A percentile compares a stretch with the other conserved stretches of the same genome.
phyloP scores from a whole-genome alignment of 495 filamentous ascomycete species.

The Daldinia caldariorum region DNA sequence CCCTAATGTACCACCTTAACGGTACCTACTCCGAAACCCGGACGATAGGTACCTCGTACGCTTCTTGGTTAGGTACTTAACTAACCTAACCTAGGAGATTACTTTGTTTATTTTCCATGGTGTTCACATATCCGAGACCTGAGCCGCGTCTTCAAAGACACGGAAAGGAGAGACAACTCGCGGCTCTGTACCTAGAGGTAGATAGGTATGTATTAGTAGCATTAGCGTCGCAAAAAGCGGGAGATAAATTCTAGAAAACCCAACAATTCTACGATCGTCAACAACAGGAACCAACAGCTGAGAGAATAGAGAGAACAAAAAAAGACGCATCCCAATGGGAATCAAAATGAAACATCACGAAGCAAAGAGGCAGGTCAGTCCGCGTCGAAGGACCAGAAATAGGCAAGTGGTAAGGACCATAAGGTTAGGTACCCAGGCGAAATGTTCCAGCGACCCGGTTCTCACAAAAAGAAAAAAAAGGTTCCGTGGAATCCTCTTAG shows the following conservation, averaged over 20 bases:
- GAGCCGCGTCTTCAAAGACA: conserved; percentile 23
- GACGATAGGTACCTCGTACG: not conserved
- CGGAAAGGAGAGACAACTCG: not conserved
- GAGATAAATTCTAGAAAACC: not conserved
- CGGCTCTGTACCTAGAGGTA: not conserved
- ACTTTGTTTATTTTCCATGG: not conserved
- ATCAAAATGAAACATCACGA: not conserved
- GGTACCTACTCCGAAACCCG: not conserved
- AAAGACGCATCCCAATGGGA: not conserved
- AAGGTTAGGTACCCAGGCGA: too few species aligned
- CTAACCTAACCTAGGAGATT: not conserved
- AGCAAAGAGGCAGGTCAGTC: not conserved
- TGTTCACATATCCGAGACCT: conserved; percentile 21
- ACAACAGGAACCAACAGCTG: not conserved
- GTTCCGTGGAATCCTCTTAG: not conserved
- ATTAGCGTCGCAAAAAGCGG: not conserved
- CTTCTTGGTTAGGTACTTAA: too few species aligned
- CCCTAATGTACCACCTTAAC: not conserved
- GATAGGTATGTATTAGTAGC: not conserved
- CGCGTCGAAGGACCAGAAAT: not conserved
- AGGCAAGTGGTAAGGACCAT: not conserved
- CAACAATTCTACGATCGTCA: not conserved
- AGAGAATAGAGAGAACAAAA: not conserved
- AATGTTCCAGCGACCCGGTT: conserved; percentile 27
- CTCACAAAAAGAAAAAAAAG: not conserved